phyloP scores from a whole-genome alignment of 768 basidiomycete genomes.

The Lentinus tigrinus region DNA sequence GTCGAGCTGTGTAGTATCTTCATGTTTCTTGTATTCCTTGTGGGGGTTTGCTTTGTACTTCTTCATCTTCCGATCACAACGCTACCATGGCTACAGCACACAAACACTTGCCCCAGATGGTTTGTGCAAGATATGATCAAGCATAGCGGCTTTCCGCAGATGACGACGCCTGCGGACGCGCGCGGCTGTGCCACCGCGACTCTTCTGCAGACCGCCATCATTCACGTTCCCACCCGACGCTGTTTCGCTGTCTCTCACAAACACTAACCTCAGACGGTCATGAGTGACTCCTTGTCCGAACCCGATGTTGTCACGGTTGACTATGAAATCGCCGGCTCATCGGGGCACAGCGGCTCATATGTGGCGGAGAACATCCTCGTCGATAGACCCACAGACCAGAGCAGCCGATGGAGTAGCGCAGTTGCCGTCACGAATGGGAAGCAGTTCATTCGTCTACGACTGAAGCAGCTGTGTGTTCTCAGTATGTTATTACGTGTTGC shows the following conservation, averaged over 20 bases:
- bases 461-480: constrained; percentile 60
- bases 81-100: too few species aligned
- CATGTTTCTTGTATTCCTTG: too few species aligned
- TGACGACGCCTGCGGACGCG: not conserved
- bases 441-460: constrained; percentile 71
- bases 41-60: too few species aligned
- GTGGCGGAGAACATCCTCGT: constrained; percentile 66
- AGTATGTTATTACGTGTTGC: constrained; percentile 46
- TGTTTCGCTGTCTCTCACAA: not conserved
- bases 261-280: not conserved
- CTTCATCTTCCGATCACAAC: too few species aligned
- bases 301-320: constrained; percentile 26
- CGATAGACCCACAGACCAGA: constrained; percentile 60
- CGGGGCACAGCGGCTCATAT: constrained; percentile 73
- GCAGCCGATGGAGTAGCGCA: constrained; percentile 76
- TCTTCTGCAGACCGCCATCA: constrained; percentile 2
- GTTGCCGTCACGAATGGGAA: constrained; percentile 52
- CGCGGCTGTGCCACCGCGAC: constrained; percentile 6
- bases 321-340: constrained; percentile 60
- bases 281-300: not conserved
- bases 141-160: not conserved
- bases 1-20: too few species aligned
- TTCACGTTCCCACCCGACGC: not conserved
- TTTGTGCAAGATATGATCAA: too few species aligned
- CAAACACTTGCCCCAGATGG: too few species aligned